These are phyloP conservation scores for Penicillium oxalicum DNA, from an alignment of 2,329 filamentous ascomycete genomes.

Conservation along the genomic window DNA sequence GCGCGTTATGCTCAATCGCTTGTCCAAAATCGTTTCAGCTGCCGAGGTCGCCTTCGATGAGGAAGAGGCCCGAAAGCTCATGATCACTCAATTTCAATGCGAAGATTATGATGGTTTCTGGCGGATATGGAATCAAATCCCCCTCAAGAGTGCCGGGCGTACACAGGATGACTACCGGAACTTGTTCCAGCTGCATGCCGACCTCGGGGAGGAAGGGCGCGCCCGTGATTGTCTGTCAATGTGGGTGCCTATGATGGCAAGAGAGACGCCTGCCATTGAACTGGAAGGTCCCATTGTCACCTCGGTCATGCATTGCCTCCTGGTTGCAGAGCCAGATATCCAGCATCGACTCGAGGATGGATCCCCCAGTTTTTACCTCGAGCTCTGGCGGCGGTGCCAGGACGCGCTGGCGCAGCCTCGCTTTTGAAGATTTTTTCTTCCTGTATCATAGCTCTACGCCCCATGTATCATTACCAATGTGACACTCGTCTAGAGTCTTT, in stretches of 20 bases:
- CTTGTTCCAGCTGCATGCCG: slow-evolving; percentile 48
- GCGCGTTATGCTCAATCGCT: slow-evolving; percentile 16
- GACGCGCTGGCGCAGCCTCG: slow-evolving; percentile 8
- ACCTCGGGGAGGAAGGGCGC: slow-evolving; percentile 38
- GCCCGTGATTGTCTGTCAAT: slow-evolving; percentile 47
- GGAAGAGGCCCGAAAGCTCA: slow-evolving; percentile 25
- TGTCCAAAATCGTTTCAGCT: slow-evolving; percentile 27
- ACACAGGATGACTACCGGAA: slow-evolving; percentile 51
- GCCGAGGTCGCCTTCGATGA: slow-evolving; percentile 26
- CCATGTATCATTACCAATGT: slow-evolving; percentile 4
- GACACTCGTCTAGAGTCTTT: neutral
- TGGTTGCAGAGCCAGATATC: slow-evolving; percentile 50
- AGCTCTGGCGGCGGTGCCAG: slow-evolving; percentile 23
- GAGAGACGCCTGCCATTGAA: slow-evolving; percentile 48
- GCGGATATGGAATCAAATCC: slow-evolving; percentile 53
- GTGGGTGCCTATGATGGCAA: slow-evolving; percentile 55
- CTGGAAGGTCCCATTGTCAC: slow-evolving; percentile 42
- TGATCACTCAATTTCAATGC: slow-evolving; percentile 34
- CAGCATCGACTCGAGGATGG: slow-evolving; percentile 24
- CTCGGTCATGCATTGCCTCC: slow-evolving; percentile 51
- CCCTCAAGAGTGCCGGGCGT: slow-evolving; percentile 47
- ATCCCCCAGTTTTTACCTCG: slow-evolving; percentile 13
- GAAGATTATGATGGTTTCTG: slow-evolving; percentile 54
- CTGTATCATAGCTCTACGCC: slow-evolving; percentile 12
- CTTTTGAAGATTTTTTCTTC: neutral